Evolutionary conservation across 1,284 basidiomycete species (phyloP).

Genomic region (Ceratobasidium theobromae): DNA sequence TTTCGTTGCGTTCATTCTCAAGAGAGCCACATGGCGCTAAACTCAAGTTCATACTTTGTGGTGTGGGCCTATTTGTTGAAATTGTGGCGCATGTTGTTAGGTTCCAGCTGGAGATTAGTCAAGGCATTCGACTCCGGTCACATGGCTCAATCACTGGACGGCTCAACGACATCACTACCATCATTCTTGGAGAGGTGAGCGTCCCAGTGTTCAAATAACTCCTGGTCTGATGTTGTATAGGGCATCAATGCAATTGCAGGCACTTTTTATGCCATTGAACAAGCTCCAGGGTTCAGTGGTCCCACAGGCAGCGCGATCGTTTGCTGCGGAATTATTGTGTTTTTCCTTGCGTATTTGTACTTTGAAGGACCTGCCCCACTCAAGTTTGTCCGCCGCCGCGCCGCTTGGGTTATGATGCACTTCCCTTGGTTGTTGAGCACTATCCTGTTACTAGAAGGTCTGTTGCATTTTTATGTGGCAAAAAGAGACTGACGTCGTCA

Average conservation of each 20-base stretch:
- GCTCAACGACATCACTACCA: neutral
- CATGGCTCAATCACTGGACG: constrained; percentile 15
- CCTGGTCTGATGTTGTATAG: neutral
- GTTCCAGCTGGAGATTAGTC: constrained; percentile 13
- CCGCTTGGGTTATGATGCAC: constrained; percentile 19
- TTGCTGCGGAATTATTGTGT: constrained; percentile 12
- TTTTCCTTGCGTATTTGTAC: constrained; percentile 26
- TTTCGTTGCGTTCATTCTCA: neutral
- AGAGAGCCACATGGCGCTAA: neutral
- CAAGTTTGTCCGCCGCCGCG: constrained; percentile 14
- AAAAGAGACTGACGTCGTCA: neutral
- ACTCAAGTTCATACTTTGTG: constrained; percentile 9
- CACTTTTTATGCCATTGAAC: constrained; percentile 10
- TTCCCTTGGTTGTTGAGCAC: constrained; percentile 16
- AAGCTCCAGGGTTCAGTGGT: constrained; percentile 14
- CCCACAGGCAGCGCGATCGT: neutral
- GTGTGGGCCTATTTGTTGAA: neutral
- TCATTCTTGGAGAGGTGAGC: constrained; percentile 25
- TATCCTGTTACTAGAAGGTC: constrained; percentile 20
- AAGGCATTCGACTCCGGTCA: constrained; percentile 5
- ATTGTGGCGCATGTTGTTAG: constrained; percentile 18
- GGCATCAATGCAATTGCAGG: constrained; percentile 26
- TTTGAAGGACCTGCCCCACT: constrained; percentile 28
- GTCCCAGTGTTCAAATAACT: neutral
- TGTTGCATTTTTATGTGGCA: neutral